Evolutionary conservation across 2,329 filamentous ascomycete species (phyloP), one percentile per base, ranked within the genome.

Genomic region (Fusarium chuoi): DNA sequence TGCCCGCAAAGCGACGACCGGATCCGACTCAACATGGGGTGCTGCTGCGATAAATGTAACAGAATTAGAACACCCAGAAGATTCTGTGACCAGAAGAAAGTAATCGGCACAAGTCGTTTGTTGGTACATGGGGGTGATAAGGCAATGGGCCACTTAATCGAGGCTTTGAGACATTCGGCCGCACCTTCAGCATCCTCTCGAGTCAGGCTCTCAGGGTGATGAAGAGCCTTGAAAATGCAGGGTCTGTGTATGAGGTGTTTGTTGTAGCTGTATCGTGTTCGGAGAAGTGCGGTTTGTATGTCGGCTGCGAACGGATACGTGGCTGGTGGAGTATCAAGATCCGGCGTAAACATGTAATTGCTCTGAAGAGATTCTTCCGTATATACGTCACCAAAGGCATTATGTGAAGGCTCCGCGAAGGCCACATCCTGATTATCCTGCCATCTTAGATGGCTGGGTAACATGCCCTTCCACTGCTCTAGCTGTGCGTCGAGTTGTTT

Each of bases 61-160:
- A 91, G 82, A 51, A 91, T 75, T 30, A 92, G 81, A 30, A 90
- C 87, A 7, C 87, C 87, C 49, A 91, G 83, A 46, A 91, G 84
- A 68, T 90, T 90, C 72, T 91, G 89, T 14, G 88, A 89, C 87
- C 89, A 91, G 61, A 89, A 88, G 76, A 90, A 91, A 4, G 89
- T 75, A 63, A 87, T 87, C 2, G 89, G 89, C 2, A 91, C 81
- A 10, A 91, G 83, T 41, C 89, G 82, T 79, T 91, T 92, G 78
- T 87, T 87, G 60, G 86, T 83, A 69, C 87, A 87, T 2, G 87
- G 84, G 0, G 89, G 89, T 13, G 87, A 86, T 81, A 91, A 85
- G 28, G 86, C 84, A 30, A 91, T 83, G 3, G 90, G 89, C 90
- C 90, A 92, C 63, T 87, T 84, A 20, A 91, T 81, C n/a, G 85